Percentiles rank a stretch among this genome's conserved stretches.
Conservation (phyloP, 345 rosid species). For the Iberis pinnata region DNA sequence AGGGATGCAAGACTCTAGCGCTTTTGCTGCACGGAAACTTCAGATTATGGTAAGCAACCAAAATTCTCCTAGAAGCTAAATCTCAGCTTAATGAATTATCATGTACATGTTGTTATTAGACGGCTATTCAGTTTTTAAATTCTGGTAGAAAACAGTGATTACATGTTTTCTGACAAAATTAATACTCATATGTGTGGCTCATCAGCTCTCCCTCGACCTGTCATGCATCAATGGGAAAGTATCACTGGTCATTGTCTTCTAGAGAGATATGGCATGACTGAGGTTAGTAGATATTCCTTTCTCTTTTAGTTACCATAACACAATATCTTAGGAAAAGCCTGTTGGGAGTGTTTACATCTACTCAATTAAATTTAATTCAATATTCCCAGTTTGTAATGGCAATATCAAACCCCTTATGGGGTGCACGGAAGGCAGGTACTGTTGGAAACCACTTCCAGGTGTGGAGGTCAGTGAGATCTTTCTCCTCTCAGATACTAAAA, state of each 20-base stretch:
- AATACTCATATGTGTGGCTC: slow-evolving; percentile 84
- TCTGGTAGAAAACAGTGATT: slow-evolving; percentile 1
- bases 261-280: slow-evolving; percentile 99
- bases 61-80: not conserved
- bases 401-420: slow-evolving; percentile 78
- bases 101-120: not conserved
- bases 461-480: slow-evolving; percentile 57
- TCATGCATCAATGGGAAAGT: slow-evolving; percentile 90
- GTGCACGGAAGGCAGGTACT: slow-evolving; percentile 78
- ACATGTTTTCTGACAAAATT: slow-evolving; percentile 6
- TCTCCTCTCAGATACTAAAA: not conserved
- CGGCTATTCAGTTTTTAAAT: slow-evolving; percentile 1
- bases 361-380: slow-evolving; percentile 1
- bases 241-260: slow-evolving; percentile 92
- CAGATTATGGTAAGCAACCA: slow-evolving; percentile 67
- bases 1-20: slow-evolving; percentile 57
- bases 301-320: slow-evolving; percentile 7
- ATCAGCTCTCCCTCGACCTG: slow-evolving; percentile 88
- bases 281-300: slow-evolving; percentile 39
- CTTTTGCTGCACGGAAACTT: slow-evolving; percentile 66
- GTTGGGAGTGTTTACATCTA: not conserved
- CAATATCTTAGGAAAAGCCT: not conserved
- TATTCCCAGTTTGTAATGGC: slow-evolving; percentile 83
- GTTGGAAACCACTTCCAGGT: slow-evolving; percentile 97
- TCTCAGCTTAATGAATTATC: not conserved